phyloP scores from a whole-genome alignment of 2,329 filamentous ascomycete species.

The Apiospora phragmitis region DNA sequence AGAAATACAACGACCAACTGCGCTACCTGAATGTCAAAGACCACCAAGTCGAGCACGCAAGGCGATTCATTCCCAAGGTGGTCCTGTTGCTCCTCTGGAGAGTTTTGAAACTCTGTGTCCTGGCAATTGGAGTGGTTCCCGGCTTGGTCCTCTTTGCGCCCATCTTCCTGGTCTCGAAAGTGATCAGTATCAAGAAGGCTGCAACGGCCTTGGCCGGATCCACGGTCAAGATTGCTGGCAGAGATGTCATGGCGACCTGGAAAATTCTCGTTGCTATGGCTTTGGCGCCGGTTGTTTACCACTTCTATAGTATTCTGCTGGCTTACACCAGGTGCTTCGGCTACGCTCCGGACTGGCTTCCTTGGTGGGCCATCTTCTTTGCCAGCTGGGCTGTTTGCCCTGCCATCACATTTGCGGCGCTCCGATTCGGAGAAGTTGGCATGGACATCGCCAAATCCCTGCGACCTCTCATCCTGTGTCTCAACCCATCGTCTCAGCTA shows the following conservation, averaged over 20 bases:
- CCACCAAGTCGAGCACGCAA: slow-evolving; percentile 91
- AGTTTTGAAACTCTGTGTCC: slow-evolving; percentile 71
- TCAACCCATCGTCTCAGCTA: slow-evolving; percentile 84
- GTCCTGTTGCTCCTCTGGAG: slow-evolving; percentile 78
- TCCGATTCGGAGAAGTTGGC: slow-evolving; percentile 94
- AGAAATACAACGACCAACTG: slow-evolving; percentile 83
- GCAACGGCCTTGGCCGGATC: slow-evolving; percentile 82
- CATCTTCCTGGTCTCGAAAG: slow-evolving; percentile 81
- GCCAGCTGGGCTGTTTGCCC: slow-evolving; percentile 81
- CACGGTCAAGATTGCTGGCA: slow-evolving; percentile 83
- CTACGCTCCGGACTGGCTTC: slow-evolving; percentile 76
- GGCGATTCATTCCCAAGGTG: slow-evolving; percentile 75
- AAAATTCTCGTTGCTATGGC: slow-evolving; percentile 87
- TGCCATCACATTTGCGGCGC: slow-evolving; percentile 84
- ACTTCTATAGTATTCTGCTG: slow-evolving; percentile 74
- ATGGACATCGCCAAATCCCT: slow-evolving; percentile 99
- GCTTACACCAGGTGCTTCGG: slow-evolving; percentile 80
- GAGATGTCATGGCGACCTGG: slow-evolving; percentile 92
- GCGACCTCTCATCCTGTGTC: slow-evolving; percentile 79
- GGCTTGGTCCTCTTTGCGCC: slow-evolving; percentile 86
- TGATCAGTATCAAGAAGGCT: slow-evolving; percentile 80
- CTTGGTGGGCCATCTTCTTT: slow-evolving; percentile 74
- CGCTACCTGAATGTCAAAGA: slow-evolving; percentile 85
- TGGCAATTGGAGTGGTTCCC: slow-evolving; percentile 80
- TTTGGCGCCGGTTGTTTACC: slow-evolving; percentile 79